Base-by-base conservation (phyloP, 192 early-diverging fungal species). In the Coemansia sp. region DNA sequence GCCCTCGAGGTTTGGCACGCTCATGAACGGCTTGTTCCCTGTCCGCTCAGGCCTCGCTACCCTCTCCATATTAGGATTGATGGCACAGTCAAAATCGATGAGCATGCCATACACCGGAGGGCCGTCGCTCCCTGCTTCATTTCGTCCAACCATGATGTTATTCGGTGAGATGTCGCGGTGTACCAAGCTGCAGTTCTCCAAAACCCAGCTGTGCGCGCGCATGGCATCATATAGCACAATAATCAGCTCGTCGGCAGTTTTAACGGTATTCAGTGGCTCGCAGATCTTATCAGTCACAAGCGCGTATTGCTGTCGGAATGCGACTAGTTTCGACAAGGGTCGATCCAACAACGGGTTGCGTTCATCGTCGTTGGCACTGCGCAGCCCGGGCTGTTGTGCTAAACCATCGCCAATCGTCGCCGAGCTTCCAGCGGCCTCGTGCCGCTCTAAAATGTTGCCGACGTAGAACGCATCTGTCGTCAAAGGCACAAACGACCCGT, bases 11-110 rank as follows among this genome's bases (percentile, higher is more conserved):
- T 75, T 75, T 19, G 17, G 4, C n/a, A 81, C 63, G 34, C 70
- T 73, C 74, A 76, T 81, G 44, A 66, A 81, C 17, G 69, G 64
- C 2, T 64, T 19, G 1, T 73, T 80, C 8, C 78, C 73, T 1
- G 69, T 63, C 25, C 37, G 31, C n/a, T 57, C 69, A 15, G 72
- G 64, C n/a, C 53, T 27, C 34, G 39, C 5, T 3, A 11, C 9
- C 14, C 14, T 6, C 14, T 45, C 19, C 2, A 15, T 2, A 3
- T 21, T 10, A 2, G 27, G 29, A 12, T 41, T 11, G 12, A 59
- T 27, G 0, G 64, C 73, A 11, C 23, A 62, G 37, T 75, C 73
- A 32, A 67, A 68, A 23, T 75, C 73, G 14, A 80, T 68, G 7
- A 80, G 64, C 29, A 72, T 51, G 4, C 77, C 73, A 31, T 39